Conservation (phyloP, 257 asterid genomes). For the Nicotiana tomentosiformis region DNA sequence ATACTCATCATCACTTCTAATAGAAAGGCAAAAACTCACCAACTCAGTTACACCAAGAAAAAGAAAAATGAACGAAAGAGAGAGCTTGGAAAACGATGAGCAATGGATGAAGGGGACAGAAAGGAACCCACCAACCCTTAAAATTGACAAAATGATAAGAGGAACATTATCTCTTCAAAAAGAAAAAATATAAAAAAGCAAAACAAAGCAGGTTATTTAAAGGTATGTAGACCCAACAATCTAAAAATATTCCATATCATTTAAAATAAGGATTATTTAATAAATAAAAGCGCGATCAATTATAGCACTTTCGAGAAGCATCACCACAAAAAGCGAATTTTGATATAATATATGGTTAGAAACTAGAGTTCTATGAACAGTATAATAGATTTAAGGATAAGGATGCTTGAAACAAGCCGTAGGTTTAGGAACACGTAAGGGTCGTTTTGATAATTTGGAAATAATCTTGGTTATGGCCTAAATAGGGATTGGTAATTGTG, state of each 20-base stretch:
- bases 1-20: background rate
- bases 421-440: background rate
- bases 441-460: background rate
- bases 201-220: background rate
- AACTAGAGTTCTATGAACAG: background rate
- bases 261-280: background rate
- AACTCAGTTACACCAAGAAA: background rate
- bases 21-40: background rate
- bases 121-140: background rate
- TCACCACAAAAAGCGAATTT: background rate
- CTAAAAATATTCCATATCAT: background rate
- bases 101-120: background rate
- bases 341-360: background rate
- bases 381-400: background rate
- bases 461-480: background rate
- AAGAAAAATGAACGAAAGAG: background rate
- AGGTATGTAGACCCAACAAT: background rate
- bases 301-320: background rate
- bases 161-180: background rate
- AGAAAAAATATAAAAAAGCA: background rate
- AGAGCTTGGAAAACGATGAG: background rate
- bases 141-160: background rate
- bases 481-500: background rate
- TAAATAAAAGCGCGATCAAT: background rate
- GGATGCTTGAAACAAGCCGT: background rate